Conservation (phyloP, 108 stramenopile genomes). For the Fragilariopsis cylindrus region DNA sequence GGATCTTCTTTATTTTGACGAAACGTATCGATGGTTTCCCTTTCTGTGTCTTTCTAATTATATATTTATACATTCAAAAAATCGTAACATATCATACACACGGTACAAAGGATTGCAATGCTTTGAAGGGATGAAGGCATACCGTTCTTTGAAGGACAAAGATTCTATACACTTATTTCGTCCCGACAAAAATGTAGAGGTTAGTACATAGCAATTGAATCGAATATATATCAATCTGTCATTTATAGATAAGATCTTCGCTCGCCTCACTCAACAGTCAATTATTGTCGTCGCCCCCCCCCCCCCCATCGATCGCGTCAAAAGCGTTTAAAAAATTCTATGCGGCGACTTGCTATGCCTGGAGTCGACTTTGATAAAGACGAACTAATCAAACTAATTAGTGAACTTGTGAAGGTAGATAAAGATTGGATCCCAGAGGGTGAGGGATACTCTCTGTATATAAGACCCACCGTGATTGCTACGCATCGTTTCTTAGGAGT, state of each 20-base stretch:
- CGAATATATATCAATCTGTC: not conserved
- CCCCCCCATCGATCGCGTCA: not conserved
- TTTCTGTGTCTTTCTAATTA: not conserved
- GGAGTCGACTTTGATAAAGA: conserved; percentile 75
- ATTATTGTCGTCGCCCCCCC: not conserved
- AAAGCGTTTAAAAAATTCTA: conserved; percentile 68
- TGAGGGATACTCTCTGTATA: conserved; percentile 95
- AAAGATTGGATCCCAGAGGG: conserved; percentile 91
- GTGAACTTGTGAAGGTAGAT: conserved; percentile 73
- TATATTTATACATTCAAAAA: not conserved
- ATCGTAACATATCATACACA: not conserved
- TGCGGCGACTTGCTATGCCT: conserved; percentile 81
- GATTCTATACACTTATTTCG: conserved; percentile 83
- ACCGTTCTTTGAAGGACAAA: conserved; percentile 50
- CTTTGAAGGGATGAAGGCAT: conserved; percentile 95
- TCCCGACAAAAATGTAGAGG: conserved; percentile 87
- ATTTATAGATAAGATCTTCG: not conserved
- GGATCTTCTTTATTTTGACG: not conserved
- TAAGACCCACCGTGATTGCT: conserved; percentile 94
- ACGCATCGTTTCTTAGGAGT: conserved; percentile 87
- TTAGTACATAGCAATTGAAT: not conserved
- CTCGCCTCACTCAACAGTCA: not conserved
- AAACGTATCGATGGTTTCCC: conserved; percentile 3
- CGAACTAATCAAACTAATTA: conserved; percentile 80
- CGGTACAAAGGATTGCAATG: conserved; percentile 62